These are phyloP conservation scores for Acanthamoeba sp. DNA, from an alignment of 208 protist genomes.

Conservation along the genomic window DNA sequence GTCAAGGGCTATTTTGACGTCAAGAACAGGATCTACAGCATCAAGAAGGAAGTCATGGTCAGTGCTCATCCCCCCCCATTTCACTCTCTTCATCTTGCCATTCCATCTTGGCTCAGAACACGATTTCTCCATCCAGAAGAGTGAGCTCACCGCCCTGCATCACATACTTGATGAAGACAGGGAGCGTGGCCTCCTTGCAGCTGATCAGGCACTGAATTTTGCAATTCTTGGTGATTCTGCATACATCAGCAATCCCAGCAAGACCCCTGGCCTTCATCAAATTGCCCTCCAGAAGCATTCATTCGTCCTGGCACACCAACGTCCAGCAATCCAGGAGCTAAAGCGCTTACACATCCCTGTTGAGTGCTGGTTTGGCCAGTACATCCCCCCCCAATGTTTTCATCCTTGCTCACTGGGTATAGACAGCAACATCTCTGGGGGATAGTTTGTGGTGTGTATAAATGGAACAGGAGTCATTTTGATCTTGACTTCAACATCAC, in stretches of 20 bases:
- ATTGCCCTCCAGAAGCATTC: background rate
- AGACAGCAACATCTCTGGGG: background rate
- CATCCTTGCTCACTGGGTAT: too few relatives aligned
- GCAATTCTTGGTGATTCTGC: conserved; percentile 2
- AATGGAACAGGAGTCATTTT: background rate
- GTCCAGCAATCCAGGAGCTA: background rate
- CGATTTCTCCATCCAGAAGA: background rate
- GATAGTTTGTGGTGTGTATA: background rate
- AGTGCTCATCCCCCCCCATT: background rate
- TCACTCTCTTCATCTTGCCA: background rate
- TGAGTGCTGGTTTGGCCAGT: conserved; percentile 18
- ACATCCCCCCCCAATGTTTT: too few relatives aligned
- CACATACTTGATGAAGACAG: background rate
- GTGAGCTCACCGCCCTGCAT: background rate
- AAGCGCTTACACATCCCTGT: background rate
- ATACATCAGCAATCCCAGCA: background rate
- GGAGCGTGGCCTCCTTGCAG: background rate
- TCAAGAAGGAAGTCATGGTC: background rate
- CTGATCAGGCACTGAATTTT: conserved; percentile 15
- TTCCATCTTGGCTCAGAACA: background rate
- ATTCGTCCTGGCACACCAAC: background rate
- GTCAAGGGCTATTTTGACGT: too few relatives aligned
- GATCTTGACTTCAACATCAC: background rate
- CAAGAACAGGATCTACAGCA: background rate
- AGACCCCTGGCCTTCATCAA: background rate